Conservation (phyloP, 805 yeast genomes). For the Metschnikowia baotianmanensis region DNA sequence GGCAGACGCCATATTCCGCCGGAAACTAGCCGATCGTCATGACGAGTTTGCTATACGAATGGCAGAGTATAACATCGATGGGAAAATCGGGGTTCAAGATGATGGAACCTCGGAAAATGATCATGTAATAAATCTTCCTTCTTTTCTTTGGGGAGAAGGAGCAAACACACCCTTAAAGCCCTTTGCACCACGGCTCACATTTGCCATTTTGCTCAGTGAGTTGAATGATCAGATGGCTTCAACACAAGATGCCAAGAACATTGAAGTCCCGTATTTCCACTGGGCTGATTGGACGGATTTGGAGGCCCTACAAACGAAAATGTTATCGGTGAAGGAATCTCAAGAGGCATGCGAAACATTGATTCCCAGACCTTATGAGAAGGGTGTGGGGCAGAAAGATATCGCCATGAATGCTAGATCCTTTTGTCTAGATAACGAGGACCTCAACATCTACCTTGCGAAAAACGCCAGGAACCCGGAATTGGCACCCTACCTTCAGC, state of each 20-base stretch:
- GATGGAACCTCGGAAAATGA: background rate
- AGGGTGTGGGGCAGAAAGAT: slow-evolving; percentile 1
- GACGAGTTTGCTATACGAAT: slow-evolving; percentile 1
- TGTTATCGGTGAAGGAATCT: slow-evolving; percentile 2
- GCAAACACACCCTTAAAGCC: slow-evolving; percentile 13
- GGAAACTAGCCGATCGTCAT: background rate
- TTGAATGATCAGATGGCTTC: slow-evolving; percentile 16
- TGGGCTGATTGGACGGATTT: slow-evolving; percentile 23
- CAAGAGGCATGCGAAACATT: slow-evolving; percentile 7
- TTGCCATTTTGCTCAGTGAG: slow-evolving; percentile 16
- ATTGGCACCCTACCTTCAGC: slow-evolving; percentile 22
- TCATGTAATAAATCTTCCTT: slow-evolving; percentile 5
- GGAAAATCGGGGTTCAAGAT: no score
- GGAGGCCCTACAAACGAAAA: slow-evolving; percentile 6
- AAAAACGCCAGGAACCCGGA: slow-evolving; percentile 18
- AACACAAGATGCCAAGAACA: background rate
- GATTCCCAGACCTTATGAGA: background rate
- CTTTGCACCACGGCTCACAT: slow-evolving; percentile 23
- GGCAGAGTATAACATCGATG: slow-evolving; percentile 4
- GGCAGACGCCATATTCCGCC: slow-evolving; percentile 10
- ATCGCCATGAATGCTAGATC: background rate
- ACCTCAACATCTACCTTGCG: slow-evolving; percentile 19
- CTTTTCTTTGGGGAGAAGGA: slow-evolving; percentile 5
- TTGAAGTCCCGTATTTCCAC: slow-evolving; percentile 13
- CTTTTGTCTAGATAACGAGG: slow-evolving; percentile 3